Conservation (phyloP, 2,329 filamentous ascomycete genomes). For the Hymenoscyphus infarciens region DNA sequence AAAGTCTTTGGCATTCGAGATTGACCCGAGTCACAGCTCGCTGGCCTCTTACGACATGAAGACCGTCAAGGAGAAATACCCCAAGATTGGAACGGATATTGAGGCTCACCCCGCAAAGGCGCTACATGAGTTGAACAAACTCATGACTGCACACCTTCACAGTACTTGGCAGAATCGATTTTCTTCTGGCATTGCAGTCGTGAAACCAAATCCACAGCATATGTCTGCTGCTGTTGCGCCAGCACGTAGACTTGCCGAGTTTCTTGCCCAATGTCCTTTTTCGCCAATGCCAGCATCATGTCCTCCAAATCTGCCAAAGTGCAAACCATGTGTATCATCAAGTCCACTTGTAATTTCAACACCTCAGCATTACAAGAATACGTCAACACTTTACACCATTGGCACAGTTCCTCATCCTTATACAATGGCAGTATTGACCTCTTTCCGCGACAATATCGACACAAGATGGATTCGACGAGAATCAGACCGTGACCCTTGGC, state of each 20-base stretch:
- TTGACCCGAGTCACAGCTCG: conserved; percentile 61
- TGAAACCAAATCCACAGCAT: conserved; percentile 74
- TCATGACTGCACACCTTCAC: conserved; percentile 85
- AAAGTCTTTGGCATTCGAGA: conserved; percentile 48
- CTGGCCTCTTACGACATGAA: conserved; percentile 74
- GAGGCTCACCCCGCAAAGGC: conserved; percentile 55
- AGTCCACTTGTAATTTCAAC: conserved; percentile 65
- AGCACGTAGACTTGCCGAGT: conserved; percentile 67
- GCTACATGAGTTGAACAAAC: conserved; percentile 61
- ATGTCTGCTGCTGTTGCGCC: conserved; percentile 70
- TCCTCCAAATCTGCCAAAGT: conserved; percentile 74
- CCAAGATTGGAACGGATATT: conserved; percentile 61
- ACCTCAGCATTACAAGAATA: conserved; percentile 66
- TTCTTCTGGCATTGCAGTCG: conserved; percentile 69
- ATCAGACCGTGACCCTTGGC: conserved; percentile 74
- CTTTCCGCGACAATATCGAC: conserved; percentile 58
- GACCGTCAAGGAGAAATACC: conserved; percentile 63
- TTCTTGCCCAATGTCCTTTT: conserved; percentile 71
- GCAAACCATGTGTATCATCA: conserved; percentile 67
- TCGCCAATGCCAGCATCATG: conserved; percentile 73
- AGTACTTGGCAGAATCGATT: conserved; percentile 79
- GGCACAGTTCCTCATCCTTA: conserved; percentile 89
- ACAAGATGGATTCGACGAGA: conserved; percentile 63
- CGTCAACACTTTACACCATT: conserved; percentile 71
- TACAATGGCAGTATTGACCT: conserved; percentile 68